Evolutionary conservation across 2,329 filamentous ascomycete species (phyloP), one percentile per base, ranked within the genome.

Genomic region (Chrysosporium keratinophilum): DNA sequence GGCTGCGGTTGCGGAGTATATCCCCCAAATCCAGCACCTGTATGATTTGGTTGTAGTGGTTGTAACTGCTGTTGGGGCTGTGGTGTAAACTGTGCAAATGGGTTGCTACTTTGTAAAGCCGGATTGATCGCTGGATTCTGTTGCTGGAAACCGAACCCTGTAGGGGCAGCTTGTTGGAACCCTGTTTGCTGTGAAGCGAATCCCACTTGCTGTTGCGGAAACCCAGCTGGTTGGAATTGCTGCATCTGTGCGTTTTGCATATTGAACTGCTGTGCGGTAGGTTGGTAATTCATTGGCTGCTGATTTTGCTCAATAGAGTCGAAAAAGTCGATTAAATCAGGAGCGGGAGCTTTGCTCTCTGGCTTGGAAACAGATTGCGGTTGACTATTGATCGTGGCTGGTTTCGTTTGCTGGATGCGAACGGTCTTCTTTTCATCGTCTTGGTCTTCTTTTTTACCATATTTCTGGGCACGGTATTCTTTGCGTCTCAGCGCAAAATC

Each of bases 401-500:
- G 59, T 33, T 46, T 33, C 4, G 20, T 17, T 34, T 61, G 42
- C 14, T 62, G 53, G 59, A 68, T 69, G 5, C 68, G 65, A 50
- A 68, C 59, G 50, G 67, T 63, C 52, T 67, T 70, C 56, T 67
- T 64, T 47, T 63, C 58, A 62, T 46, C 68, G 71, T 7, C 66
- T 61, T 70, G 69, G 63, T 76, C 79, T 71, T 9, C 66, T 61
- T 70, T 70, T 65, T 83, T 84, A 12, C 84, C 86, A 54, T 91
- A 85, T 65, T 91, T 85, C 65, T 95, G 88, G 1, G 88, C 87
- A 49, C 97, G 73, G 64, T 95, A 98, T 67, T 98, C 93, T 61
- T 89, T 78, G 57, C 93, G 80, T 62, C 97, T 93, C 54, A 90
- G 79, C 62, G 98, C 93, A 63, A 98, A 98, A 68, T 98, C 93